A percentile compares a stretch with the other conserved stretches of the same genome.
Conservation (phyloP, 1,139 yeast species). For the Sugiyamaella neomexicana region DNA sequence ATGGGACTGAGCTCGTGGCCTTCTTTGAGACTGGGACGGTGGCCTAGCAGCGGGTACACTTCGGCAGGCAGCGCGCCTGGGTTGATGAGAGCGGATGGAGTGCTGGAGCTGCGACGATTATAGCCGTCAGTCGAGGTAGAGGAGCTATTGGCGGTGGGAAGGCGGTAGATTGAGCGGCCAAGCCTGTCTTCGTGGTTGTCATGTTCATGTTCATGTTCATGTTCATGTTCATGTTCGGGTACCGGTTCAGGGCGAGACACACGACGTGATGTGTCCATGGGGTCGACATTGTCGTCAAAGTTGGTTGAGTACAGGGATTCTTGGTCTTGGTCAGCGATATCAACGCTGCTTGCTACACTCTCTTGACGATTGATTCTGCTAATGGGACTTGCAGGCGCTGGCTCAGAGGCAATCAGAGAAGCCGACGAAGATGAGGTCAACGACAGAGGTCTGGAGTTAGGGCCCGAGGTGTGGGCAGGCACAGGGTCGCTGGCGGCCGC, state of each 20-base stretch:
- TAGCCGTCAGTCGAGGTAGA: conserved; percentile 6
- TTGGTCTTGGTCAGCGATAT: conserved; percentile 25
- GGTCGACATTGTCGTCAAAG: conserved; percentile 15
- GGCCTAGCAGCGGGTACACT: conserved; percentile 22
- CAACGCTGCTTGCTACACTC: conserved; percentile 25
- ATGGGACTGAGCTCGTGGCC: conserved; percentile 22
- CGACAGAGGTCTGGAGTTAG: background rate
- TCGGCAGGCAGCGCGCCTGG: conserved; percentile 19
- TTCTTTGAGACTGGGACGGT: conserved; percentile 21
- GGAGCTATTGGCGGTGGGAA: conserved; percentile 10
- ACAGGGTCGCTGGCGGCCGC: background rate
- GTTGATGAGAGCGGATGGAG: conserved; percentile 14
- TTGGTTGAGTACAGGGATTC: background rate
- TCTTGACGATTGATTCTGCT: conserved; percentile 15
- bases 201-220: background rate
- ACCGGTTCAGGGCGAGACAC: background rate
- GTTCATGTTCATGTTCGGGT: background rate
- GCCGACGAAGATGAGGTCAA: background rate
- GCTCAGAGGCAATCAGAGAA: background rate
- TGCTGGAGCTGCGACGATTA: conserved; percentile 17
- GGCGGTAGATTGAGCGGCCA: conserved; percentile 12
- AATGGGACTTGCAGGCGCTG: background rate
- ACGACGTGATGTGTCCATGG: conserved; percentile 7
- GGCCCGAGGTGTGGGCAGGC: too few species aligned
- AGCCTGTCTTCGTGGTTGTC: conserved; percentile 4